A percentile compares a stretch with the other conserved stretches of the same genome.
phyloP scores from a whole-genome alignment of 2,329 filamentous ascomycete genomes.

The Trichophyton simii region DNA sequence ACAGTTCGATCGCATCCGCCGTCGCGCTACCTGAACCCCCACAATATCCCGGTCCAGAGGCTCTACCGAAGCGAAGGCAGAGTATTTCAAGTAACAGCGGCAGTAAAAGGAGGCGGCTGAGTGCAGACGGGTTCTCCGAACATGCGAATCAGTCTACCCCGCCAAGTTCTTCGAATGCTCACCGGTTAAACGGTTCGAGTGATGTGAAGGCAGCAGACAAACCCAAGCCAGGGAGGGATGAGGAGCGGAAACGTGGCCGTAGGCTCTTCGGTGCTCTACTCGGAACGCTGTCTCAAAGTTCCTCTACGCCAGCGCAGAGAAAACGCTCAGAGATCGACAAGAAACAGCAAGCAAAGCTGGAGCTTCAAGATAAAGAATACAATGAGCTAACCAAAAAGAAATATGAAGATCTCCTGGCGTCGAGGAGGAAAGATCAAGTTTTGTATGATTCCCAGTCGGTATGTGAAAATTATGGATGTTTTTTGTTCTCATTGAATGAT shows the following conservation, averaged over 20 bases:
- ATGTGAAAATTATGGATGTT: slow-evolving; percentile 25
- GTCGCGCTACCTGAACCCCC: slow-evolving; percentile 40
- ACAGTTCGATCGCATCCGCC: slow-evolving; percentile 40
- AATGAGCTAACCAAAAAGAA: slow-evolving; percentile 55
- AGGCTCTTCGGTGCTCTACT: slow-evolving; percentile 75
- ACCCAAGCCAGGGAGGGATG: slow-evolving; percentile 36
- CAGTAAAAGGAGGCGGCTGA: slow-evolving; percentile 42
- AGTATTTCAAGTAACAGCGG: slow-evolving; percentile 35
- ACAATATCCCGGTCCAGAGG: slow-evolving; percentile 21
- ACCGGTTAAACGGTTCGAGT: background rate
- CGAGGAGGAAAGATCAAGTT: slow-evolving; percentile 57
- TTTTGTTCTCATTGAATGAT: background rate
- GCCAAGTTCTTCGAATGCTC: background rate
- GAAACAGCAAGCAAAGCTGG: slow-evolving; percentile 63
- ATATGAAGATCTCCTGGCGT: slow-evolving; percentile 47
- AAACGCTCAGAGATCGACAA: slow-evolving; percentile 69
- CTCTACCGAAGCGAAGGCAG: slow-evolving; percentile 40
- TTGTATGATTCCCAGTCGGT: slow-evolving; percentile 66
- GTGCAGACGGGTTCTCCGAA: slow-evolving; percentile 21
- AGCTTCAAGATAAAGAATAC: slow-evolving; percentile 60
- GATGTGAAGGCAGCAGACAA: slow-evolving; percentile 12
- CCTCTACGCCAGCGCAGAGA: slow-evolving; percentile 50
- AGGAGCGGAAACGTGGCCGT: slow-evolving; percentile 75
- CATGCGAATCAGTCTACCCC: slow-evolving; percentile 17
- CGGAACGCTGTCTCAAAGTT: slow-evolving; percentile 63